Conservation (phyloP, 106 monocot species). For the Apostasia shenzhenica region DNA sequence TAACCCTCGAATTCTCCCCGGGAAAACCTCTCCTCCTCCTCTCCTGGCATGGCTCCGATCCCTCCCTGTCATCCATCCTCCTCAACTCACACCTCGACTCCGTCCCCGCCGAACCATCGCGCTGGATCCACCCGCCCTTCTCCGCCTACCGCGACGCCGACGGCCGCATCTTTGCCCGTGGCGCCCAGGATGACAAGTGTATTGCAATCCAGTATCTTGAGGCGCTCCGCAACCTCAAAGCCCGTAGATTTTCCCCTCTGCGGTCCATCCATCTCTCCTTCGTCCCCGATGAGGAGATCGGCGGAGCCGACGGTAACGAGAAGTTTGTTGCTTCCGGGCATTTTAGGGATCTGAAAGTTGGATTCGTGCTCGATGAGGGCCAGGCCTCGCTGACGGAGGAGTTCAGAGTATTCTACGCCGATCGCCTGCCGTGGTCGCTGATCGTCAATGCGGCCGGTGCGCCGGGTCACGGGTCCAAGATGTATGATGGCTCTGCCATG, state of each 20-base stretch:
- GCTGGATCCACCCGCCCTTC: constrained; percentile 78
- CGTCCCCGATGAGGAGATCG: constrained; percentile 94
- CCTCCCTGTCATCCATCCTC: constrained; percentile 80
- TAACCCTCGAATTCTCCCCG: constrained; percentile 44
- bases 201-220: constrained; percentile 82
- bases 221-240: constrained; percentile 54
- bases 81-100: constrained; percentile 90
- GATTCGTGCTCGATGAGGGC: constrained; percentile 84
- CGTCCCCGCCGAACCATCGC: constrained; percentile 63
- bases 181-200: constrained; percentile 96
- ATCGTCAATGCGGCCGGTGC: constrained; percentile 57
- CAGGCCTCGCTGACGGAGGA: constrained; percentile 86
- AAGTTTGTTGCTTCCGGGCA: constrained; percentile 54
- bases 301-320: constrained; percentile 52
- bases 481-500: constrained; percentile 63
- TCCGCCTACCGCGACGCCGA: constrained; percentile 49
- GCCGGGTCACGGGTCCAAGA: constrained; percentile 72
- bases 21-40: constrained; percentile 72
- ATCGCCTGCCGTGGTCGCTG: constrained; percentile 61
- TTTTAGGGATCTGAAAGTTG: constrained; percentile 62
- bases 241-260: constrained; percentile 42
- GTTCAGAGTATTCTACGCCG: constrained; percentile 87
- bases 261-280: constrained; percentile 73
- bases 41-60: constrained; percentile 51
- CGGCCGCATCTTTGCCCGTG: constrained; percentile 82